Percentiles rank a stretch among this genome's conserved stretches.
Evolutionary conservation across 1,284 basidiomycete genomes (phyloP).

Genomic region (Microbotryum saponariae): DNA sequence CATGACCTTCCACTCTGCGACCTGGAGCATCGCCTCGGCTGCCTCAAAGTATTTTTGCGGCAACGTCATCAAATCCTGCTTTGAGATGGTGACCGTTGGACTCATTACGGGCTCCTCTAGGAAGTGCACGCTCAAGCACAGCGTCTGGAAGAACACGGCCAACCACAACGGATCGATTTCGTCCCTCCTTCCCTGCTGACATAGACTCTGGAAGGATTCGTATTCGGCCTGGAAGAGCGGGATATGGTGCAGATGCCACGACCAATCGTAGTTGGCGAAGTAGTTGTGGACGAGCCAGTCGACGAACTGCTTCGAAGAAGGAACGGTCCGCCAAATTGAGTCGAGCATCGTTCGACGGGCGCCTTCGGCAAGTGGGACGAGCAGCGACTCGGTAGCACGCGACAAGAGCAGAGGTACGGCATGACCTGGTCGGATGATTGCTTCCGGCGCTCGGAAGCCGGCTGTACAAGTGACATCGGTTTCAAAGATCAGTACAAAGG

Average conservation of each 20-base stretch:
- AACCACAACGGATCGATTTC: constrained; percentile 30
- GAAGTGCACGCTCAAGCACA: constrained; percentile 20
- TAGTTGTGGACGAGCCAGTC: constrained; percentile 24
- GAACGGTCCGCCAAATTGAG: constrained; percentile 16
- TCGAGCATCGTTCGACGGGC: constrained; percentile 16
- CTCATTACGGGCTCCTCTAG: constrained; percentile 15
- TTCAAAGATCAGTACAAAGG: not conserved
- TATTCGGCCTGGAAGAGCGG: constrained; percentile 30
- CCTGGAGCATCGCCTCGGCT: constrained; percentile 19
- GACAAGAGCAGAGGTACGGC: constrained; percentile 2
- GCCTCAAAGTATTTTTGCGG: constrained; percentile 18
- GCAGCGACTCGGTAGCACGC: constrained; percentile 18
- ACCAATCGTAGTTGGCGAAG: constrained; percentile 17
- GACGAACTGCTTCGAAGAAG: constrained; percentile 1
- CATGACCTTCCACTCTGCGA: constrained; percentile 22
- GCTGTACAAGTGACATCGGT: not conserved
- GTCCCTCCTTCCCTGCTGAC: constrained; percentile 13
- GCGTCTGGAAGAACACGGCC: constrained; percentile 13
- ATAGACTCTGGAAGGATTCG: constrained; percentile 23
- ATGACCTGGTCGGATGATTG: not conserved
- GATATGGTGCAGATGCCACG: constrained; percentile 23
- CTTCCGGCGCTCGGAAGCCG: not conserved
- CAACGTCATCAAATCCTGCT: constrained; percentile 13
- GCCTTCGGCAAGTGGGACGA: constrained; percentile 16
- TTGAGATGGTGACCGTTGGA: constrained; percentile 12